Base-by-base conservation (phyloP, 306 rosid species). In the Sindora glabra region DNA sequence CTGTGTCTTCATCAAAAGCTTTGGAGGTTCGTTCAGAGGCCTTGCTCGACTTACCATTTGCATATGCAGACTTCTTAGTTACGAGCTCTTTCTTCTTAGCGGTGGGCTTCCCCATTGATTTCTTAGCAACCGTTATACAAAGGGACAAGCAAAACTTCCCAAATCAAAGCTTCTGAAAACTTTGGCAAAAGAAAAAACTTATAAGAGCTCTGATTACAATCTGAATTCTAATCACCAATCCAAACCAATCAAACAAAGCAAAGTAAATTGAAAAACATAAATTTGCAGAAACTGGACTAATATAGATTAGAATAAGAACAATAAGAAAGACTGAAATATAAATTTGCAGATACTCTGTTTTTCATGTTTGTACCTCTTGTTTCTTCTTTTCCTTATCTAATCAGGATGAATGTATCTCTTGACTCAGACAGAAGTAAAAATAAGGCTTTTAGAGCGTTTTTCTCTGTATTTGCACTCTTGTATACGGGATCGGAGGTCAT, bases 91-190 rank as follows among this genome's bases (percentile, higher is more conserved):
- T 90, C 84, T 77, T 90, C 74, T 77, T 85, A 44, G 89, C 96
- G 5, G 56, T 52, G 3, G 94, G 95, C 69, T 85, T 91, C 61
- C 97, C 97, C 97, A 91, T 87, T 42, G 67, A 18, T 70, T 25
- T n/a, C 58, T 37, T 30, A 15, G 10, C 6, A 60, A 59, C 25
- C 22, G 59, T 16, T 26, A 30, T 5, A 3, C 4, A 40, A 34
- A 55, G 41, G 5, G 33, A 65, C 48, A 30, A 15, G 44, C 42
- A 36, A 16, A 48, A 44, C 32, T 7, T 53, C 27, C 67, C 32
- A 38, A 26, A 59, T 58, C 18, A 30, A 69, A 60, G 62, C 69
- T 32, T 27, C 23, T 57, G 27, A 62, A 56, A 10, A 66, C 86
- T 72, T 46, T 51, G 53, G 49, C 30, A 33, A 34, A 23, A 52